Base-by-base conservation (phyloP, 1,284 basidiomycete genomes). In the Coniophora puteana region DNA sequence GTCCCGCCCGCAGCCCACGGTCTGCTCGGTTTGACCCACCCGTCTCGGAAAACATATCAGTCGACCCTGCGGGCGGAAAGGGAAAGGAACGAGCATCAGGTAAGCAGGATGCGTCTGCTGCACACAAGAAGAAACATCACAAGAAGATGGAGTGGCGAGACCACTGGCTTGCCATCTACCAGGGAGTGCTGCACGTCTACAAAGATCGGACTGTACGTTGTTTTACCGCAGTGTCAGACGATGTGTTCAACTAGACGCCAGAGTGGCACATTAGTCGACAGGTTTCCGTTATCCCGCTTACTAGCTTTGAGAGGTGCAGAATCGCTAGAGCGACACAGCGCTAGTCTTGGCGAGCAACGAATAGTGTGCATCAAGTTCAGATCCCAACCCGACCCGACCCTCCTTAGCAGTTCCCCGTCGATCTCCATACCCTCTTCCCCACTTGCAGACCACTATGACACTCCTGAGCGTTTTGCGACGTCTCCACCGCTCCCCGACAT, bases 161-260 rank as follows among this genome's bases (percentile, higher is more conserved):
- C 22, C 64, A 79, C 2, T 84, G 81, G 76, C 62, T 81, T 21
- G 65, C 84, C 20, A 69, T 87, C 13, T 67, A 72, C 31, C 72
- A 79, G 31, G 83, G 80, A 0, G 48, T 65, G 12, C 57, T 87
- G 16, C 68, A 63, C 45, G 52, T 88, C 13, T 78, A 69, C 52
- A 78, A 73, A 47, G 68, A 75, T 27, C 66, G 72, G 28, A 59
- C 69, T 45, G 81, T 82, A 52, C 51, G 67, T 67, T 51, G 66
- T 66, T 3, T 35, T 28, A n/a, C 32, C 24, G n/a, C 5, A 1
- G 3, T 20, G 10, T 20, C 3, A 1, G 11, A 20, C 33, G 25
- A 7, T 37, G 2, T 44, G 45, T 24, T 57, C 27, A 22, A 4
- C 26, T 8, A 12, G 3, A 11, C 18, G 8, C 34, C 43, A 80